phyloP scores from a whole-genome alignment of 257 asterid genomes.

The Leonotis leonurus region DNA sequence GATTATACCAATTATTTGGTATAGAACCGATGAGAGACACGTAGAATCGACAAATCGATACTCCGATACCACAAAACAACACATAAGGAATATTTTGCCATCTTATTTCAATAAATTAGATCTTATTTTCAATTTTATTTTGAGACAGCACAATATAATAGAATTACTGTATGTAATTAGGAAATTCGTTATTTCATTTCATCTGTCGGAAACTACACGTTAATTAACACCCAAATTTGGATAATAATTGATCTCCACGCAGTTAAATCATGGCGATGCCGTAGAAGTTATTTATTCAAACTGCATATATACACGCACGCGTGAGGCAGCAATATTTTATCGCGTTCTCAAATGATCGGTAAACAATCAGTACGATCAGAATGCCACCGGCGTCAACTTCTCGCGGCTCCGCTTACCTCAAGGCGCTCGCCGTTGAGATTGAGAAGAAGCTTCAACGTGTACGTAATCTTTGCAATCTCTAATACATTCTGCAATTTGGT shows the following conservation, averaged over 20 bases:
- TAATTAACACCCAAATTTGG: constrained; percentile 5
- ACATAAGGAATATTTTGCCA: too few relatives aligned
- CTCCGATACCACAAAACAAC: too few relatives aligned
- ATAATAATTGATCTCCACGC: constrained; percentile 6
- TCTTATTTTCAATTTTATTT: too few relatives aligned
- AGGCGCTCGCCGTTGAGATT: constrained; percentile 76
- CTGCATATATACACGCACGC: constrained; percentile 1
- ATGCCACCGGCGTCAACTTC: constrained; percentile 53
- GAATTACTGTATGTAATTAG: too few relatives aligned
- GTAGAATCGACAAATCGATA: too few relatives aligned
- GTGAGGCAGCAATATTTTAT: neutral
- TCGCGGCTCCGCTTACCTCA: constrained; percentile 73
- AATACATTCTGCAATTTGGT: neutral
- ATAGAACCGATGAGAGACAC: too few relatives aligned
- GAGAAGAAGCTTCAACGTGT: constrained; percentile 95
- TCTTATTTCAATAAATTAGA: too few relatives aligned
- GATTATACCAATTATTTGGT: too few relatives aligned
- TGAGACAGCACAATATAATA: too few relatives aligned
- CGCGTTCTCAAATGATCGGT: constrained; percentile 31
- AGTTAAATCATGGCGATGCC: constrained; percentile 15
- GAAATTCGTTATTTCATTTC: too few relatives aligned
- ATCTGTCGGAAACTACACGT: neutral
- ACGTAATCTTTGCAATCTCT: constrained; percentile 18
- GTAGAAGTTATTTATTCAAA: constrained; percentile 3
- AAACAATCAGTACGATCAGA: constrained; percentile 22